A percentile compares a stretch with the other conserved stretches of the same genome.
Evolutionary conservation across 2,329 filamentous ascomycete genomes (phyloP).

Genomic region (Elsinoe necatrix): DNA sequence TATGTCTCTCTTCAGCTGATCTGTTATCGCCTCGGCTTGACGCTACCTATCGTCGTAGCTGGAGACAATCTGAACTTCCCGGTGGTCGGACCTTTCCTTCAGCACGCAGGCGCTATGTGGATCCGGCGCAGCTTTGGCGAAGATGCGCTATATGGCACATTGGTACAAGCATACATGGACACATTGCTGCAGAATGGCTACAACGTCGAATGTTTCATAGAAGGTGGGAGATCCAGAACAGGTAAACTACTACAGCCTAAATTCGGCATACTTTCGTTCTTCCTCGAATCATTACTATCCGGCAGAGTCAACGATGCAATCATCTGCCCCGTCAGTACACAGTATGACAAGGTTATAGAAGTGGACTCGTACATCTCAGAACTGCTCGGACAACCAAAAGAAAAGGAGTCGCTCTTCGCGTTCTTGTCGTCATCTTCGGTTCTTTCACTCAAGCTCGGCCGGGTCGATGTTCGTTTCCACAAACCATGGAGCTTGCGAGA

Average conservation of each 20-base stretch:
- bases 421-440: slow-evolving; percentile 87
- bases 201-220: slow-evolving; percentile 96
- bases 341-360: slow-evolving; percentile 98
- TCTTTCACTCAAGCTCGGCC: slow-evolving; percentile 75
- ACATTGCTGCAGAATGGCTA: slow-evolving; percentile 81
- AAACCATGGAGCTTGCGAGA: slow-evolving; percentile 84
- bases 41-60: slow-evolving; percentile 81
- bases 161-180: slow-evolving; percentile 96
- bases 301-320: slow-evolving; percentile 83
- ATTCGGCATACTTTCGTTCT: slow-evolving; percentile 87
- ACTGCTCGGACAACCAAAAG: slow-evolving; percentile 85
- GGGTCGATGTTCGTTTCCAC: slow-evolving; percentile 92
- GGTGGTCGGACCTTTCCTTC: slow-evolving; percentile 77
- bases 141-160: slow-evolving; percentile 77
- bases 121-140: slow-evolving; percentile 89
- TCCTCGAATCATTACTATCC: slow-evolving; percentile 81
- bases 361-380: slow-evolving; percentile 95
- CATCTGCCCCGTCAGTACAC: slow-evolving; percentile 90
- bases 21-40: slow-evolving; percentile 85
- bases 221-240: slow-evolving; percentile 84
- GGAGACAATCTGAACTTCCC: slow-evolving; percentile 97
- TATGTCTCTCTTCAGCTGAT: slow-evolving; percentile 93
- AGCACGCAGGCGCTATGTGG: slow-evolving; percentile 93
- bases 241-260: slow-evolving; percentile 91
- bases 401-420: slow-evolving; percentile 84